Conservation (phyloP, 208 protist genomes). For the Endotrypanum monterogeii region DNA sequence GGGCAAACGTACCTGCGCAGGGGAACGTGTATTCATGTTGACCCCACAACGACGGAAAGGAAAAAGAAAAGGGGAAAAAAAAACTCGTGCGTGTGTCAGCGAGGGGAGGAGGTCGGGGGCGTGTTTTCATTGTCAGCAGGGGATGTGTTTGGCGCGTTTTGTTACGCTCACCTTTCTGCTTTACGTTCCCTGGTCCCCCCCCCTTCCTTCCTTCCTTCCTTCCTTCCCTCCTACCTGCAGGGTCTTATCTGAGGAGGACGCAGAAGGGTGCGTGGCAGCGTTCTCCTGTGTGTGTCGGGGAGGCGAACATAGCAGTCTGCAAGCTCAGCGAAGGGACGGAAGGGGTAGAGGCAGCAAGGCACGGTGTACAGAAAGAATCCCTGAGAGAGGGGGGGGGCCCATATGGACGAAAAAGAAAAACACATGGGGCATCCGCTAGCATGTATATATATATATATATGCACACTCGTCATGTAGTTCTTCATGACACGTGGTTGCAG, state of each 20-base stretch:
- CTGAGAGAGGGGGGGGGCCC: too few species aligned
- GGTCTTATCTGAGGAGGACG: not conserved
- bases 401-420: too few species aligned
- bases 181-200: not conserved
- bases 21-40: too few species aligned
- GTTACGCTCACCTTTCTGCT: not conserved
- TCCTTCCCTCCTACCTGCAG: not conserved
- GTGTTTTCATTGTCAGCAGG: not conserved
- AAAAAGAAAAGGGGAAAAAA: not conserved
- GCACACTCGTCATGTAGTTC: too few species aligned
- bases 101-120: not conserved
- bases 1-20: too few species aligned
- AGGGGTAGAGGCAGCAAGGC: not conserved
- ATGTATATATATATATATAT: too few species aligned
- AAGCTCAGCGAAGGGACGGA: too few species aligned
- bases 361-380: too few species aligned
- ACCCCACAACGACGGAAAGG: not conserved
- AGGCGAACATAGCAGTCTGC: too few species aligned
- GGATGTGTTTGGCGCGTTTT: not conserved
- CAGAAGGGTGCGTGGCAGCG: not conserved
- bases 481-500: too few species aligned
- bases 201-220: slow-evolving; percentile 21
- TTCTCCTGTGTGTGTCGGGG: not conserved
- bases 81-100: too few species aligned
- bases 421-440: too few species aligned